A percentile compares a stretch with the other conserved stretches of the same genome.
phyloP scores from a whole-genome alignment of 345 rosid genomes.

The Viola odorata region DNA sequence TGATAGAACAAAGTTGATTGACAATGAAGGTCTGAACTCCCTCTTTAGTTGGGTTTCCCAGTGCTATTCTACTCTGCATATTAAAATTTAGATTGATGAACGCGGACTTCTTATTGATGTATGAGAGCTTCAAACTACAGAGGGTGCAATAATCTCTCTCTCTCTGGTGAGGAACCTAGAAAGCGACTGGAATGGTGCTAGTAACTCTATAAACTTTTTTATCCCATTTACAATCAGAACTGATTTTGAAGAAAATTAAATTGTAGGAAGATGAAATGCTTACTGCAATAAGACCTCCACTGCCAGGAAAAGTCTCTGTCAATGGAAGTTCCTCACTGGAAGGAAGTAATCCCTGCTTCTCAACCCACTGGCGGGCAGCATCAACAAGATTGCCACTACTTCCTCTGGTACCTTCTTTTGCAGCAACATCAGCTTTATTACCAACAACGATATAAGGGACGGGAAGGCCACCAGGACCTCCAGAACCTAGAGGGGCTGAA shows the following conservation, averaged over 20 bases:
- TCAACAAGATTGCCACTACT: slow-evolving; percentile 99
- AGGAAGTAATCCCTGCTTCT: slow-evolving; percentile 97
- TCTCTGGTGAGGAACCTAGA: too few relatives aligned
- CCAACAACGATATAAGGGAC: slow-evolving; percentile 89
- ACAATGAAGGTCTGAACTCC: too few relatives aligned
- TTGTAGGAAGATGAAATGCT: slow-evolving; percentile 26
- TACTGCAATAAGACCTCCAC: slow-evolving; percentile 76
- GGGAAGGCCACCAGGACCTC: slow-evolving; percentile 98
- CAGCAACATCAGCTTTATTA: slow-evolving; percentile 93
- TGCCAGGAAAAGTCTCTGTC: slow-evolving; percentile 90
- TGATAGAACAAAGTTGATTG: neutral
- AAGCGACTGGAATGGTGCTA: too few relatives aligned
- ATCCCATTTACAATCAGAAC: too few relatives aligned
- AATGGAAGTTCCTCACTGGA: slow-evolving; percentile 91
- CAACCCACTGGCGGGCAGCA: slow-evolving; percentile 98
- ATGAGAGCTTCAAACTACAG: too few relatives aligned
- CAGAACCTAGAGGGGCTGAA: slow-evolving; percentile 88
- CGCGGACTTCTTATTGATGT: too few relatives aligned
- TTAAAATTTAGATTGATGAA: too few relatives aligned
- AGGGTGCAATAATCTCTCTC: too few relatives aligned
- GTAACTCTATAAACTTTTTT: too few relatives aligned
- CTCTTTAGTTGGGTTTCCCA: too few relatives aligned
- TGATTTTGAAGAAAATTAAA: neutral
- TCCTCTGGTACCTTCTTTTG: slow-evolving; percentile 86
- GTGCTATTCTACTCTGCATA: too few relatives aligned